A percentile compares a stretch with the other conserved stretches of the same genome.
These are phyloP conservation scores for Torrubiellomyces zombiae DNA, from an alignment of 2,329 filamentous ascomycete species.

Conservation along the genomic window DNA sequence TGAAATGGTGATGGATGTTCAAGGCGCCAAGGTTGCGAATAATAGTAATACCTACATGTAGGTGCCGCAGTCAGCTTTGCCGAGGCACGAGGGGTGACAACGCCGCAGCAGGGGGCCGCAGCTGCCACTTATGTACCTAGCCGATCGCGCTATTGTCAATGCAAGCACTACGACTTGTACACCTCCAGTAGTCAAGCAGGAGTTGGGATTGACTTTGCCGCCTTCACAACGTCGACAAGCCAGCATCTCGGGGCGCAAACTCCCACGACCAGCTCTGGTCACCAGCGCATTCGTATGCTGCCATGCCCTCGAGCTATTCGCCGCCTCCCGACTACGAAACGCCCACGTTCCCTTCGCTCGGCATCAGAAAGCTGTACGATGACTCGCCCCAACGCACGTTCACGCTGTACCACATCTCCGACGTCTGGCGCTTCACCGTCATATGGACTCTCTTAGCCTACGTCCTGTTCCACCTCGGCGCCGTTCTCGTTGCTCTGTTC, in stretches of 20 bases:
- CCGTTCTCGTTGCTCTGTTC: constrained; percentile 52
- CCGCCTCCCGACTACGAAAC: constrained; percentile 40
- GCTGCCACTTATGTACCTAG: no score
- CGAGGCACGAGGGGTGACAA: constrained; percentile 11
- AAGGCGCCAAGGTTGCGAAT: no score
- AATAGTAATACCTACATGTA: no score
- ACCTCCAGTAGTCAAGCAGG: no score
- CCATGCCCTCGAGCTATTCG: constrained; percentile 11
- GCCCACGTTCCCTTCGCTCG: constrained; percentile 67
- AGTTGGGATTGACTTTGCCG: no score
- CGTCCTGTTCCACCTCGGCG: constrained; percentile 55
- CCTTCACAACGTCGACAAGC: no score
- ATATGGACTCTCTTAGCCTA: constrained; percentile 76
- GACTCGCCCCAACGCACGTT: constrained; percentile 24
- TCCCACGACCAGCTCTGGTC: no score
- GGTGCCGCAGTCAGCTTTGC: constrained; percentile 7
- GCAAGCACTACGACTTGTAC: no score
- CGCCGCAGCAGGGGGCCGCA: neutral
- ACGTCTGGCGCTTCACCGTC: constrained; percentile 78
- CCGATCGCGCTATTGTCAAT: no score
- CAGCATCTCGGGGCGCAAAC: neutral
- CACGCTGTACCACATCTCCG: constrained; percentile 54
- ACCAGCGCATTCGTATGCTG: no score
- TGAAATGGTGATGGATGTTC: constrained; percentile 1
- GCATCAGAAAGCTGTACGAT: constrained; percentile 45